Conservation (phyloP, 805 yeast species). For the Millerago galiae region DNA sequence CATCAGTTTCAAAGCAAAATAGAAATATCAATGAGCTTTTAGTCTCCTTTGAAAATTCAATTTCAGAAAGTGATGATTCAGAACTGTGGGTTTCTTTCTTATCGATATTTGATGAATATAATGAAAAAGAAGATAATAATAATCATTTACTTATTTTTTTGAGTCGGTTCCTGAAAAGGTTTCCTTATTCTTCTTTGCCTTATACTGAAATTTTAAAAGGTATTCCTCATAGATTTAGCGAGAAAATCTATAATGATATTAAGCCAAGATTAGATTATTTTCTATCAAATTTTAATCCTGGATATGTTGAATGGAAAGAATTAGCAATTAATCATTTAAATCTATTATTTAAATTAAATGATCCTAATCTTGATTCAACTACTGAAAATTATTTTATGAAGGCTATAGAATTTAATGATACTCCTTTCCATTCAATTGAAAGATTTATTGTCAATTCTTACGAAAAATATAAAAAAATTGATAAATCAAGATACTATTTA, state of each 20-base stretch:
- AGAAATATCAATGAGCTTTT: constrained; percentile 1
- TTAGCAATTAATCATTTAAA: constrained; percentile 20
- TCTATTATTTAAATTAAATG: not conserved
- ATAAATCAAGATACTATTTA: constrained; percentile 24
- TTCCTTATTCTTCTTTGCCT: constrained; percentile 8
- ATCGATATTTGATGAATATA: constrained; percentile 6
- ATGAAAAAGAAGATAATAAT: not conserved
- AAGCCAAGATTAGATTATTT: constrained; percentile 1
- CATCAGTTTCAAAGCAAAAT: constrained; percentile 9
- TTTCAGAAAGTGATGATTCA: constrained; percentile 2
- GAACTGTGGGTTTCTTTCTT: constrained; percentile 12
- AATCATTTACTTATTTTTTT: not conserved
- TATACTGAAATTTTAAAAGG: constrained; percentile 12
- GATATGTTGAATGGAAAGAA: constrained; percentile 30
- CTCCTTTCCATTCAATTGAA: constrained; percentile 39
- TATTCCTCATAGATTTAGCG: not conserved
- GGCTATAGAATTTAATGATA: constrained; percentile 14
- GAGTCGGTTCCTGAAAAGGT: constrained; percentile 7
- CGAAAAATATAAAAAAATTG: constrained; percentile 26
- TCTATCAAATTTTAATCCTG: not conserved
- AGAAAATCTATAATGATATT: not conserved
- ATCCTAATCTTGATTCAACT: not conserved
- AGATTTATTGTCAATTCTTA: constrained; percentile 31
- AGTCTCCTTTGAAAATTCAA: constrained; percentile 14
- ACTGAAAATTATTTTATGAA: not conserved